Evolutionary conservation across 2,329 filamentous ascomycete genomes (phyloP).

Genomic region (Elsinoe arachidis): DNA sequence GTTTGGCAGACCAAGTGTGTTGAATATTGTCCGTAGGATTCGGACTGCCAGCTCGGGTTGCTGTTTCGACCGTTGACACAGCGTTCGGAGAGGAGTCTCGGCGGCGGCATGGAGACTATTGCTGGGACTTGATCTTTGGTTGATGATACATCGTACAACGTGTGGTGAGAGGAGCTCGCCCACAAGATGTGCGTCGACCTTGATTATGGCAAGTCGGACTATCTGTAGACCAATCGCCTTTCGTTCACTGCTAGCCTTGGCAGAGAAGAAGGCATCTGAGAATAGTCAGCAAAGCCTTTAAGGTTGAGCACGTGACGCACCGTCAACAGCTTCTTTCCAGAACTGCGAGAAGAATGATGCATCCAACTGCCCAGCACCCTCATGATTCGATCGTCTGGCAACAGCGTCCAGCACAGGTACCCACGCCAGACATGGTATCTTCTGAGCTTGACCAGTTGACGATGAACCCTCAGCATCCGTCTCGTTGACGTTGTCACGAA

Average conservation of each 20-base stretch:
- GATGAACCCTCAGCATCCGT: constrained; percentile 33
- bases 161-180: constrained; percentile 69
- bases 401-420: constrained; percentile 56
- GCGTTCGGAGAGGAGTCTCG: constrained; percentile 61
- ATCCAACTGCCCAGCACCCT: constrained; percentile 10
- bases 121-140: constrained; percentile 69
- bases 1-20: constrained; percentile 60
- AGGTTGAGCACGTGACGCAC: constrained; percentile 37
- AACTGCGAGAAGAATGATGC: constrained; percentile 57
- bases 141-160: constrained; percentile 70
- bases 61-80: constrained; percentile 56
- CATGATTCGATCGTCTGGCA: constrained; percentile 22
- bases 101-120: constrained; percentile 74
- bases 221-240: constrained; percentile 90
- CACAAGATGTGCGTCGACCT: constrained; percentile 42
- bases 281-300: constrained; percentile 16
- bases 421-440: constrained; percentile 83
- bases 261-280: constrained; percentile 72
- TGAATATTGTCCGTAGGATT: constrained; percentile 60
- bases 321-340: constrained; percentile 80
- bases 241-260: constrained; percentile 72
- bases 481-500: constrained; percentile 63
- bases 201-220: constrained; percentile 64
- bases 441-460: constrained; percentile 63
- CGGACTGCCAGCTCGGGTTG: constrained; percentile 51